These are phyloP conservation scores for Gymnopilus dilepis DNA, from an alignment of 768 basidiomycete species.

Conservation along the genomic window DNA sequence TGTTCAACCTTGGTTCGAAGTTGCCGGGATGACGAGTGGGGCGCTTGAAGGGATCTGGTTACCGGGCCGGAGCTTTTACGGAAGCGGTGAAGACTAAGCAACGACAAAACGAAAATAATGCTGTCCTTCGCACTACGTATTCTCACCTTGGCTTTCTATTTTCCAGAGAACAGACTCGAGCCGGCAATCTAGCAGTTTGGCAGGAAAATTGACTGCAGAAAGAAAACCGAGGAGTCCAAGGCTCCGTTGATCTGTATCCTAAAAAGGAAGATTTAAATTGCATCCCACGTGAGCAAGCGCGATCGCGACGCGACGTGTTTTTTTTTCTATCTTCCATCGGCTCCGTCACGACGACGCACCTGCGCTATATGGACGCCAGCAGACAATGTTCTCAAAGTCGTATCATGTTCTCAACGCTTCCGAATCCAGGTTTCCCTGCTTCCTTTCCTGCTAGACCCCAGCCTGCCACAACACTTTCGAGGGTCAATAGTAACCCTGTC, in stretches of 20 bases:
- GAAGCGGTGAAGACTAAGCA: too few species aligned
- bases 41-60: not conserved
- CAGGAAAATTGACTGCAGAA: too few species aligned
- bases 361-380: not conserved
- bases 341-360: not conserved
- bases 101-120: too few species aligned
- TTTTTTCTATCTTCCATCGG: not conserved
- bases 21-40: not conserved
- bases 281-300: not conserved
- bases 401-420: not conserved
- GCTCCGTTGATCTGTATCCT: too few species aligned
- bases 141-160: too few species aligned
- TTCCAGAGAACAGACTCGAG: too few species aligned
- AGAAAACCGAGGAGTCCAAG: too few species aligned
- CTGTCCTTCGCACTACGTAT: too few species aligned
- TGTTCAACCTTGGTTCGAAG: too few species aligned
- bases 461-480: not conserved
- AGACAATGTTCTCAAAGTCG: not conserved
- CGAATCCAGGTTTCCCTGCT: not conserved
- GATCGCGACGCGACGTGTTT: not conserved
- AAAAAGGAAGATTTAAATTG: not conserved
- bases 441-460: not conserved
- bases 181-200: too few species aligned
- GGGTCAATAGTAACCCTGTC: not conserved
- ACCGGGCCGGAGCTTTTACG: not conserved